These are phyloP conservation scores for Kodamaea fungicola DNA, from an alignment of 1,139 yeast species.

Conservation along the genomic window DNA sequence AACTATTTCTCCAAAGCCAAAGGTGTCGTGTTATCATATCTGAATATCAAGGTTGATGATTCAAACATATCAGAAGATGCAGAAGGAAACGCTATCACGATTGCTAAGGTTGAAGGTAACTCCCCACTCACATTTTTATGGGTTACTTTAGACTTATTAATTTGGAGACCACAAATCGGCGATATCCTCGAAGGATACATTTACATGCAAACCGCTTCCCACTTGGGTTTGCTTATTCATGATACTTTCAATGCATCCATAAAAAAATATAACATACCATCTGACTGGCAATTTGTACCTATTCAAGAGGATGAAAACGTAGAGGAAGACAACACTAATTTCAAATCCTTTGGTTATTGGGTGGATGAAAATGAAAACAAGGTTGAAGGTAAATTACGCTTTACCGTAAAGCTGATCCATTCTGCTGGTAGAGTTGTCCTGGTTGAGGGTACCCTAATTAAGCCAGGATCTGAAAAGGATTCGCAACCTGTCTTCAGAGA, in stretches of 20 bases:
- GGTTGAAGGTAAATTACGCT: constrained; percentile 76
- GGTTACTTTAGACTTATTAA: constrained; percentile 77
- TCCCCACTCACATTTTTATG: constrained; percentile 88
- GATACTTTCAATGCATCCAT: constrained; percentile 95
- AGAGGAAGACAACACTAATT: constrained; percentile 19
- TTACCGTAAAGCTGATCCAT: constrained; percentile 68
- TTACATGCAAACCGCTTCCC: constrained; percentile 93
- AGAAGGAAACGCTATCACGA: constrained; percentile 21
- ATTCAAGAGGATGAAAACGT: constrained; percentile 61
- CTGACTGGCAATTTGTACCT: constrained; percentile 78
- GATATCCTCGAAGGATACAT: constrained; percentile 82
- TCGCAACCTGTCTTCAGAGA: constrained; percentile 48
- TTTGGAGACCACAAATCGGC: constrained; percentile 88
- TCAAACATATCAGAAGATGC: constrained; percentile 32
- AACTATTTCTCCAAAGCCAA: constrained; percentile 66
- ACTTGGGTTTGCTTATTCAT: constrained; percentile 83
- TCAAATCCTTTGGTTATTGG: constrained; percentile 81
- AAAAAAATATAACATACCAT: constrained; percentile 78
- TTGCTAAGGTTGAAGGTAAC: constrained; percentile 71
- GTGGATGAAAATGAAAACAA: constrained; percentile 66
- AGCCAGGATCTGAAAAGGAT: constrained; percentile 58
- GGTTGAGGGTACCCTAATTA: constrained; percentile 76
- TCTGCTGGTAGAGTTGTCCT: constrained; percentile 81
- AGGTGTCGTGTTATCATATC: constrained; percentile 83
- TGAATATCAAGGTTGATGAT: constrained; percentile 47